Conservation (phyloP, 257 asterid species). For the Przewalskia tangutica region DNA sequence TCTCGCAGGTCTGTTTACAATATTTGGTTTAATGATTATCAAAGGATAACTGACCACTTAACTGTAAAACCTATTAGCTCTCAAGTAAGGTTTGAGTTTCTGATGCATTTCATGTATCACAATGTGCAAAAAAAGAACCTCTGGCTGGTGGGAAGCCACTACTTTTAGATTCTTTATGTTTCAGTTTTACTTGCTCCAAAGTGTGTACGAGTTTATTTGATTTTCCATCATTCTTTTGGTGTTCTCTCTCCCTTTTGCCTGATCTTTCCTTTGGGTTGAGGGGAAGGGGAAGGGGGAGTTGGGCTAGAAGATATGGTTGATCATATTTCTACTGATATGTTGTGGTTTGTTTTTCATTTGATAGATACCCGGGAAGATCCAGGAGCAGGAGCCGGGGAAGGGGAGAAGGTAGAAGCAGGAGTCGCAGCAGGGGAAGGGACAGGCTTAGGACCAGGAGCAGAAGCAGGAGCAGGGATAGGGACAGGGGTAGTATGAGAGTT, state of each 20-base stretch:
- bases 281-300: background rate
- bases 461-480: constrained; percentile 42
- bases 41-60: background rate
- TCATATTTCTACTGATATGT: background rate
- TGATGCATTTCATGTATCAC: background rate
- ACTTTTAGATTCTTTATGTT: background rate
- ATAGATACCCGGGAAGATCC: constrained; percentile 24
- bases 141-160: background rate
- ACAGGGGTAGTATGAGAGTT: constrained; percentile 29
- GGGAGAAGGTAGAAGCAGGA: constrained; percentile 41
- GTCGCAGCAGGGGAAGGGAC: constrained; percentile 26
- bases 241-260: background rate
- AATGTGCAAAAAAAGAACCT: background rate
- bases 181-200: background rate
- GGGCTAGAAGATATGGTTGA: background rate
- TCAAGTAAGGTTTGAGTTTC: background rate
- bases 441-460: constrained; percentile 48
- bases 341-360: constrained; percentile 9
- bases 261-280: background rate
- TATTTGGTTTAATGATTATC: constrained; percentile 2
- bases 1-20: constrained; percentile 9
- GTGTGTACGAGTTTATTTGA: background rate
- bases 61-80: background rate
- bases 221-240: background rate
- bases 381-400: constrained; percentile 13